Base-by-base conservation (phyloP, 108 stramenopile species). In the Stephanodiscus minutulus region DNA sequence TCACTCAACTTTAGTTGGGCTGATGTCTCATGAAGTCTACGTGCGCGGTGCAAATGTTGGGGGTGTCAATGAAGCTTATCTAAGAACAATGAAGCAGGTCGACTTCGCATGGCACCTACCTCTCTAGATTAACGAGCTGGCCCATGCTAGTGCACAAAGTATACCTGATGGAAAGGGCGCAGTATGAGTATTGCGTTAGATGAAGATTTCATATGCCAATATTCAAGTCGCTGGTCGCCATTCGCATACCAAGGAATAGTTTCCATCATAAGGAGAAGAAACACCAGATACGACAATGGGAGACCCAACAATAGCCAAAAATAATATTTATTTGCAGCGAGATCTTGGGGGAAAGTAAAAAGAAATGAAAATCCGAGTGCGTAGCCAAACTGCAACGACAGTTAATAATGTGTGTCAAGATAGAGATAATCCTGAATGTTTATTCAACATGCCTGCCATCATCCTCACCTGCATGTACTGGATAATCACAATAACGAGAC, bases 131-230 rank as follows among this genome's bases (percentile, higher is more conserved):
- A 7, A 91, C 87, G 41, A 96, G 67, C 68, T 96, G 88, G 10
- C 92, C 95, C 52, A 96, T 66, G 54, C 82, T 88, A 10, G 92
- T 91, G 65, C 95, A 96, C 9, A 93, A 63, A 13, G 95, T 96
- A 72, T 81, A 96, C 80, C 78, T 79, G 35, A 61, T 43, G 6
- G 64, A 27, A 56, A 63, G 3, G 33, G 50, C 29, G 9, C 13
- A 20, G 29, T 15, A 46, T 24, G n/a, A 60, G 31, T 15, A 49
- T 21, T 27, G 58, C 33, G 31, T 55, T 13, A 44, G 43, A 44
- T 15, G 13, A 3, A 15, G 15, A 13, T 2, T 44, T 44, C 43
- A 47, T 15, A 7, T 0, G n/a, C 43, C 2, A 25, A 43, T 5
- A 33, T 4, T 33, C 31, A 33, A 5, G 31, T 33, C 31, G 54